Percentiles rank a stretch among this genome's conserved stretches.
These are phyloP conservation scores for Musa schizocarpa DNA, from an alignment of 176 grass and related monocot genomes.

Conservation along the genomic window DNA sequence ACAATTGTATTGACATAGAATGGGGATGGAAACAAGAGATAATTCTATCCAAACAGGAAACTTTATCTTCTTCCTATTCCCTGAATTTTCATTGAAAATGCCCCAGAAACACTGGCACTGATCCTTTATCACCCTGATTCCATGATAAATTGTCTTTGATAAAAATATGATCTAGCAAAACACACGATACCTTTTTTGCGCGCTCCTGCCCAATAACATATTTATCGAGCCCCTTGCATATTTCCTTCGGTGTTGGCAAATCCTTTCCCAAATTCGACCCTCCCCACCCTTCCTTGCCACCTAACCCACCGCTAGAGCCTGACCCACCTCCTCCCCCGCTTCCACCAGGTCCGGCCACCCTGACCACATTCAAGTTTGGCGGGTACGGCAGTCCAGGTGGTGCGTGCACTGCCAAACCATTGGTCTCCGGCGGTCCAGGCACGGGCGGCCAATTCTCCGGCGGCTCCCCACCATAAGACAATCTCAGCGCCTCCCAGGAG, in stretches of 20 bases:
- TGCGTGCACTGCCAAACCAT: constrained; percentile 61
- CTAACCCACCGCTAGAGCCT: constrained; percentile 31
- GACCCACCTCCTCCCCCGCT: constrained; percentile 38
- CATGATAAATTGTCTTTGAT: neutral
- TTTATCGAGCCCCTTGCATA: constrained; percentile 87
- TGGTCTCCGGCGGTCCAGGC: constrained; percentile 21
- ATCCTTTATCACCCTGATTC: neutral
- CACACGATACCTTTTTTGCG: constrained; percentile 68
- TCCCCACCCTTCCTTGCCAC: constrained; percentile 75
- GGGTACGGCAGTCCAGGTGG: constrained; percentile 76
- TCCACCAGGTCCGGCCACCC: constrained; percentile 56
- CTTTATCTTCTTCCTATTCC: neutral
- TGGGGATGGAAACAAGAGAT: neutral
- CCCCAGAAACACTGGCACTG: neutral
- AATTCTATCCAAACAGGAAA: neutral
- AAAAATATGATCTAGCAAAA: neutral
- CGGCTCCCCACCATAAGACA: constrained; percentile 43
- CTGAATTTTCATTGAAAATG: neutral
- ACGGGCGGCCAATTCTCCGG: constrained; percentile 32
- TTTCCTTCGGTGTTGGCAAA: constrained; percentile 92
- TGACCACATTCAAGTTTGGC: constrained; percentile 80
- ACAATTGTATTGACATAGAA: neutral
- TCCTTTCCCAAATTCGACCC: constrained; percentile 83
- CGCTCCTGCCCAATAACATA: constrained; percentile 94
- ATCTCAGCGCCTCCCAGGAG: constrained; percentile 38